Evolutionary conservation across 208 protist species (phyloP).

Genomic region (Trypanosoma scelopori): DNA sequence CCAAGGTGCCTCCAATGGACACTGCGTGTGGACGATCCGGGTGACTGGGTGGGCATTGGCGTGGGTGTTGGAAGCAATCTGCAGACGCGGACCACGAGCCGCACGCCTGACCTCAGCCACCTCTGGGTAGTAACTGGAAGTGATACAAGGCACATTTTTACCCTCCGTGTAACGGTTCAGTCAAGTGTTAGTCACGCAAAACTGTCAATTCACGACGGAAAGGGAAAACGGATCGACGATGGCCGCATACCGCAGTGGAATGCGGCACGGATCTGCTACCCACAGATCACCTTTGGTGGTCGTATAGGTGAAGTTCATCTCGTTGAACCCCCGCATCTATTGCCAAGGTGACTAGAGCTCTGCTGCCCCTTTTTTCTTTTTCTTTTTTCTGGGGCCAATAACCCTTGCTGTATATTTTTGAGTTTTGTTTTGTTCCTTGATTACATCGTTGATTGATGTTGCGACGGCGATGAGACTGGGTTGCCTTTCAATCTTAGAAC

Average conservation of each 20-base stretch:
- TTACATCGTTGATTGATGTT: too few species aligned
- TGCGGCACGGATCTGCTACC: conserved; percentile 57
- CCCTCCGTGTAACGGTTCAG: conserved; percentile 57
- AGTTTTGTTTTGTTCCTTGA: too few species aligned
- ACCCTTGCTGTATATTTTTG: too few species aligned
- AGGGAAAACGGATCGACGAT: conserved; percentile 69
- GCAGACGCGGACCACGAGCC: conserved; percentile 47
- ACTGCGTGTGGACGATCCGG: conserved; percentile 69
- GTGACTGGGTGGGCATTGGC: conserved; percentile 86
- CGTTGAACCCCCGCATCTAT: conserved; percentile 46
- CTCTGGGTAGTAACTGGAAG: conserved; percentile 74
- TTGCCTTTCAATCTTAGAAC: too few species aligned
- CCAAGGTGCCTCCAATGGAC: conserved; percentile 52
- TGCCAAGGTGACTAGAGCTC: conserved; percentile 22
- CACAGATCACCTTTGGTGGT: conserved; percentile 85
- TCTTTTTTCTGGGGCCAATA: neutral
- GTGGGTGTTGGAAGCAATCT: conserved; percentile 77
- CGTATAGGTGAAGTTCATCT: conserved; percentile 68
- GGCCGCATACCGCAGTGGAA: conserved; percentile 85
- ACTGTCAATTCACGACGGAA: conserved; percentile 70
- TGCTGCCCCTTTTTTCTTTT: neutral
- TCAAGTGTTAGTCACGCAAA: conserved; percentile 60
- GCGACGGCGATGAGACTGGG: too few species aligned
- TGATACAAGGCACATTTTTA: conserved; percentile 33
- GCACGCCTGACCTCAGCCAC: conserved; percentile 72